Evolutionary conservation across 2,329 filamentous ascomycete species (phyloP), one percentile per base, ranked within the genome.

Genomic region (Tricladium varicosporioides): DNA sequence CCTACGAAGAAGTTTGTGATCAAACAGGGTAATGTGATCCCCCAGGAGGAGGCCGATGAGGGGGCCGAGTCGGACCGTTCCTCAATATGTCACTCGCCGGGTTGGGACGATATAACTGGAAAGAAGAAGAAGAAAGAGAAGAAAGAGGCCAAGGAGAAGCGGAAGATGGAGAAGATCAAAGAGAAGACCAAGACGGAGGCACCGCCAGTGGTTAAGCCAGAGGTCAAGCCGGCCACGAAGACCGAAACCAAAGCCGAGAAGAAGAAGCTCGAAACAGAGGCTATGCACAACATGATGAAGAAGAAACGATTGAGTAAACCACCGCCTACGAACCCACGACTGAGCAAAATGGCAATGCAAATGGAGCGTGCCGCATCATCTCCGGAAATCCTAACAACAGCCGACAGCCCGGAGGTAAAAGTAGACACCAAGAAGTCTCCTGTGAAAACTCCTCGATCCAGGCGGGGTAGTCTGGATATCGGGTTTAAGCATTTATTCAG

Each of bases 71-170:
- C 69, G 14, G 67, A 67, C 40, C 53, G 53, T n/a, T 70, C 69
- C 5, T 70, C 68, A 0, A 81, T 85, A 53, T 86, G 83, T 59
- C 80, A 84, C 54, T 86, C 83, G 1, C 83, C 83, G 1, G 84
- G 78, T 54, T 86, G 83, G 83, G 82, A 84, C 60, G 78, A 80
- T 18, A 81, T 81, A 62, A 75, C 76, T 2, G 76, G 78, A 16
- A 72, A 69, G 55, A 77, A 73, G 53, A 77, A 72, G 61, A 77
- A 77, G 49, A 75, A 77, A 57, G 72, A 76, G 48, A 71, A 70
- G 70, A 46, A 72, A 69, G 61, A 74, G 74, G 56, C 71, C 65
- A 57, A 77, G 70, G 59, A 70, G 65, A 72, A 73, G 58, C 68
- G 66, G 45, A 76, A 72, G 51, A 77, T 73, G 61, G 75, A 78